Base-by-base conservation (phyloP, 2,329 filamentous ascomycete genomes). In the Phialocephala subalpina region DNA sequence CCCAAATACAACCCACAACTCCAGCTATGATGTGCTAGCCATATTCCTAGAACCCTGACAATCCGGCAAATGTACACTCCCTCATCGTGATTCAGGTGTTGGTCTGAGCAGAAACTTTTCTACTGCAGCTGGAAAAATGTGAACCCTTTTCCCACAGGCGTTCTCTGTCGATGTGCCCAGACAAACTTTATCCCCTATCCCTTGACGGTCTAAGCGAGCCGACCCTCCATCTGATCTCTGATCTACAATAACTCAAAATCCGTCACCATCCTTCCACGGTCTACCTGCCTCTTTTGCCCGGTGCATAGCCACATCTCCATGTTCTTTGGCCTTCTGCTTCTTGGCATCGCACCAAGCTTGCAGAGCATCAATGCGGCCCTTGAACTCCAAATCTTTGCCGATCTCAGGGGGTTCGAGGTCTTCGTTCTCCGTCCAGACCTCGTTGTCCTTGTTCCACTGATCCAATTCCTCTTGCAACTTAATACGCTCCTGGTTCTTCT, bases 221-320 rank as follows among this genome's bases (percentile, higher is more conserved):
- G 49, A 29, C 29, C 49, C n/a, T 22, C 27, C 25, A 29, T 18
- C 47, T 52, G 22, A 52, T 27, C 47, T 33, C 14, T 22, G 27
- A 29, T 7, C 29, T 33, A 14, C 25, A 36, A 16, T 14, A 38
- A 3, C 55, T 67, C 62, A 71, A 56, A 71, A 69, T 7, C 67
- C 69, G 64, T 72, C 71, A 7, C 68, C 71, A 42, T 69, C 62
- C 29, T 67, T 62, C 70, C 71, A 73, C 25, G 60, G 58, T 33
- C 70, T 69, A 8, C 70, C 71, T 12, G 47, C 71, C 57, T 73
- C 70, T 25, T 61, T 64, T 5, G 72, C 70, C 60, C 72, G 65
- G 45, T 69, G 69, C 35, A 52, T 57, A 3, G 70, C 69, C 20
- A 69, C 58, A 65, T 71, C 71, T 11, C 72, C 71, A 40, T 62